phyloP scores from a whole-genome alignment of 148 eudicot species.

The Vaccinium corymbosum region DNA sequence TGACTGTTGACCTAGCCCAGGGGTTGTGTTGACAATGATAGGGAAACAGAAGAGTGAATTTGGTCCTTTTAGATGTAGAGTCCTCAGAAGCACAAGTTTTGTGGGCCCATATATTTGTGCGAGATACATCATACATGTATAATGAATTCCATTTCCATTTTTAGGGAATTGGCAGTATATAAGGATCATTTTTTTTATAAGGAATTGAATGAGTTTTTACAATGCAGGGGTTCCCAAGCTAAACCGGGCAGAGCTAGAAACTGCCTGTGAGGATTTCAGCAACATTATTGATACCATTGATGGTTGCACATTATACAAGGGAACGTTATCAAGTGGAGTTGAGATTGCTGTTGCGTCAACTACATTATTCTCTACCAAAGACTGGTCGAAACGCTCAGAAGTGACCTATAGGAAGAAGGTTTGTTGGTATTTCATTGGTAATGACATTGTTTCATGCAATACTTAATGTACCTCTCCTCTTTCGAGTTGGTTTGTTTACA shows the following conservation, averaged over 20 bases:
- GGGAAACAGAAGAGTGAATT: no score
- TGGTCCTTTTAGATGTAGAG: no score
- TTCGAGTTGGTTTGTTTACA: neutral
- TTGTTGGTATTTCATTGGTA: constrained; percentile 8
- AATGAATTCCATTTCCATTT: neutral
- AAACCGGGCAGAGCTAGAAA: constrained; percentile 76
- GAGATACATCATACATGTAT: neutral
- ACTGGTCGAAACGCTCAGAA: constrained; percentile 78
- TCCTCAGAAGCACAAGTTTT: no score
- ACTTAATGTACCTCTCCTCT: neutral
- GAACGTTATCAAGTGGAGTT: constrained; percentile 94
- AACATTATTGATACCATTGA: constrained; percentile 67
- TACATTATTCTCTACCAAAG: constrained; percentile 40
- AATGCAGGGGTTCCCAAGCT: constrained; percentile 84
- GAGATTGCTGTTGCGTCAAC: constrained; percentile 86
- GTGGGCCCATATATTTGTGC: no score
- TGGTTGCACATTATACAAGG: constrained; percentile 70
- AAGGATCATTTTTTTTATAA: neutral
- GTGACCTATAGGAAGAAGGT: constrained; percentile 74
- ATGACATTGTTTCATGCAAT: neutral
- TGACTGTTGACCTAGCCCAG: neutral
- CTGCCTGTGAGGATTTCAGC: constrained; percentile 98
- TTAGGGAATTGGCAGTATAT: neutral
- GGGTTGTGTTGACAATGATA: no score
- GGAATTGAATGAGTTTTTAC: neutral